These are phyloP conservation scores for Ceratocystis cacaofunesta DNA, from an alignment of 2,329 filamentous ascomycete species.

Conservation along the genomic window DNA sequence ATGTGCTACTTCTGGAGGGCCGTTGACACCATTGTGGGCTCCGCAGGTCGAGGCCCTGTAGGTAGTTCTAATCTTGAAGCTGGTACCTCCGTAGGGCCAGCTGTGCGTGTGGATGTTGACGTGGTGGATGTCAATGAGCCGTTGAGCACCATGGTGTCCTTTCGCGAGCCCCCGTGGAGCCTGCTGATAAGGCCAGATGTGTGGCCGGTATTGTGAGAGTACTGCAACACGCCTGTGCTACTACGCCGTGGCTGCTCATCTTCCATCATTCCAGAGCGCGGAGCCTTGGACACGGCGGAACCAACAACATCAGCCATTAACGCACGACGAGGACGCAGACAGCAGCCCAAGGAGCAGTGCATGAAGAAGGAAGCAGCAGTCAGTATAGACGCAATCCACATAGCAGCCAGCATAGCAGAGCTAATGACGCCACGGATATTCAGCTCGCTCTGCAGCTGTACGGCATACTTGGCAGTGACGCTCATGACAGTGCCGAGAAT, in stretches of 20 bases:
- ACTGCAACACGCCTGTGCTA: slow-evolving; percentile 8
- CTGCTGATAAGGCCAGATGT: slow-evolving; percentile 8
- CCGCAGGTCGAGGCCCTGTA: too few species aligned
- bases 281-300: not conserved
- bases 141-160: not conserved
- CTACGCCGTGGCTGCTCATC: slow-evolving; percentile 10
- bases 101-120: not conserved
- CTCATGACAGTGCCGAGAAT: slow-evolving; percentile 73
- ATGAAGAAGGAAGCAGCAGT: slow-evolving; percentile 56
- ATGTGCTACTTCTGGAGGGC: slow-evolving; percentile 14
- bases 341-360: slow-evolving; percentile 65
- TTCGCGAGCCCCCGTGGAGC: not conserved
- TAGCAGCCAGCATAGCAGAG: slow-evolving; percentile 63
- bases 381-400: slow-evolving; percentile 67
- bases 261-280: slow-evolving; percentile 14
- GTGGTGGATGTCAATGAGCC: not conserved
- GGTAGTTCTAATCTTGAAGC: too few species aligned
- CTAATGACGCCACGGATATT: slow-evolving; percentile 64
- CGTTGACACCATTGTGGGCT: too few species aligned
- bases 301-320: slow-evolving; percentile 10
- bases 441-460: slow-evolving; percentile 54
- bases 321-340: slow-evolving; percentile 23
- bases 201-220: not conserved
- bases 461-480: slow-evolving; percentile 62
- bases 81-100: not conserved